These are phyloP conservation scores for Sporothrix pallida DNA, from an alignment of 2,329 filamentous ascomycete genomes.

Conservation along the genomic window DNA sequence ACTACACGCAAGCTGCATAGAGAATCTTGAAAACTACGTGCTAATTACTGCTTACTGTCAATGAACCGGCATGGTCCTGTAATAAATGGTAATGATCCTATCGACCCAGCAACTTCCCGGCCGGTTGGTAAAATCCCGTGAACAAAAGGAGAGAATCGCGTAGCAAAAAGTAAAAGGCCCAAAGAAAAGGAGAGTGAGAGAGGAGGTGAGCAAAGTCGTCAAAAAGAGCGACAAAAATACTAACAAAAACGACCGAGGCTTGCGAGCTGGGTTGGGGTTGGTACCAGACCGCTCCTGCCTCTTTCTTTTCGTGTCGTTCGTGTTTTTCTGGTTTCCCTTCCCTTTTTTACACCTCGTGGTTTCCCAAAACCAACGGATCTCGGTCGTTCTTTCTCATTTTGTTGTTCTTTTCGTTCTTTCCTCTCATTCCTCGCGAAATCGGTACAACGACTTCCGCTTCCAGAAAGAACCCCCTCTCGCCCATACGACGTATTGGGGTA, in stretches of 20 bases:
- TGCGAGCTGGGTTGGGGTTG: background rate
- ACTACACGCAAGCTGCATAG: too few species aligned
- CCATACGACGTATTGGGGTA: background rate
- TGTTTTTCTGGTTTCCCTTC: background rate
- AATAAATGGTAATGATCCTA: constrained; percentile 7
- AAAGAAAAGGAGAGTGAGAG: too few species aligned
- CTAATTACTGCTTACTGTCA: background rate
- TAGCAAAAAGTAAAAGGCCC: too few species aligned
- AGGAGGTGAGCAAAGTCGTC: too few species aligned
- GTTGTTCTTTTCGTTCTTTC: background rate
- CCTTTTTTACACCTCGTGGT: background rate
- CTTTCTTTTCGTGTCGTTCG: background rate
- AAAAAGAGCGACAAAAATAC: background rate
- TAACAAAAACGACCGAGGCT: background rate
- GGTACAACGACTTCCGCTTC: constrained; percentile 13
- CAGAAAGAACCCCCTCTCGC: background rate
- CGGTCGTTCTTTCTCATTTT: background rate
- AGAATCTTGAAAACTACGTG: too few species aligned
- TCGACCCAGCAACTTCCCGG: constrained; percentile 24
- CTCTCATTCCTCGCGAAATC: constrained; percentile 9
- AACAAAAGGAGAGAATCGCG: too few species aligned
- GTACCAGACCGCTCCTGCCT: constrained; percentile 2
- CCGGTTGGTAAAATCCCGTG: too few species aligned
- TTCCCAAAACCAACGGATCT: background rate
- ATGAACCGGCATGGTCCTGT: background rate